Evolutionary conservation across 2,329 filamentous ascomycete genomes (phyloP).

Genomic region (Aspergillus novofumigatus): DNA sequence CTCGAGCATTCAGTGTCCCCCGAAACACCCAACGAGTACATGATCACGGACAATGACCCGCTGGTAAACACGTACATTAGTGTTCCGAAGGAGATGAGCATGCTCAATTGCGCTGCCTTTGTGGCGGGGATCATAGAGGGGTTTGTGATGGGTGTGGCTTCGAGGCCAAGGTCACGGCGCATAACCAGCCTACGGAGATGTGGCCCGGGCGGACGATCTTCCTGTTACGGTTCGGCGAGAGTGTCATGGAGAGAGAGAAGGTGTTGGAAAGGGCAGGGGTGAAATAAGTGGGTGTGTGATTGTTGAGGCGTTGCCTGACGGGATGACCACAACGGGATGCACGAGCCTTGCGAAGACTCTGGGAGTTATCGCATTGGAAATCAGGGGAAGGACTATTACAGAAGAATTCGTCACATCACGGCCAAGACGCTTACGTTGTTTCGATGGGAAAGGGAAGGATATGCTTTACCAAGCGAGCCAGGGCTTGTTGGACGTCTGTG

Average conservation of each 20-base stretch:
- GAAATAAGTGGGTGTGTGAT: constrained; percentile 29
- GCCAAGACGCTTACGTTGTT: neutral
- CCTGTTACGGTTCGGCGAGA: constrained; percentile 84
- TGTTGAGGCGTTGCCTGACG: neutral
- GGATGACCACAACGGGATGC: neutral
- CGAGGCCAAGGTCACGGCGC: constrained; percentile 81
- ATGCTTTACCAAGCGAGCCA: neutral
- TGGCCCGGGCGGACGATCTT: constrained; percentile 98
- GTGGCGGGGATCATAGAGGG: constrained; percentile 91
- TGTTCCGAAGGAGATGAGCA: constrained; percentile 90
- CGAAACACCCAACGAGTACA: constrained; percentile 88
- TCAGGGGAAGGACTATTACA: neutral
- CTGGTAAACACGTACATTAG: constrained; percentile 92
- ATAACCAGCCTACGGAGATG: constrained; percentile 71
- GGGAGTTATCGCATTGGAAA: neutral
- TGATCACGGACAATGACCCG: constrained; percentile 98
- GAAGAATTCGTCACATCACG: neutral
- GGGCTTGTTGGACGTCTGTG: neutral
- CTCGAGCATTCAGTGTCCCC: constrained; percentile 83
- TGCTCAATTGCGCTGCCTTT: constrained; percentile 93
- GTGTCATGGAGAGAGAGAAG: constrained; percentile 86
- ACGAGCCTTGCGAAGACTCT: neutral
- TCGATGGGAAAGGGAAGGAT: neutral
- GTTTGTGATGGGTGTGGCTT: constrained; percentile 92
- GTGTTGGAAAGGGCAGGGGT: constrained; percentile 63